Evolutionary conservation across 106 monocot species (phyloP).

Genomic region (Dendrobium catenatum): DNA sequence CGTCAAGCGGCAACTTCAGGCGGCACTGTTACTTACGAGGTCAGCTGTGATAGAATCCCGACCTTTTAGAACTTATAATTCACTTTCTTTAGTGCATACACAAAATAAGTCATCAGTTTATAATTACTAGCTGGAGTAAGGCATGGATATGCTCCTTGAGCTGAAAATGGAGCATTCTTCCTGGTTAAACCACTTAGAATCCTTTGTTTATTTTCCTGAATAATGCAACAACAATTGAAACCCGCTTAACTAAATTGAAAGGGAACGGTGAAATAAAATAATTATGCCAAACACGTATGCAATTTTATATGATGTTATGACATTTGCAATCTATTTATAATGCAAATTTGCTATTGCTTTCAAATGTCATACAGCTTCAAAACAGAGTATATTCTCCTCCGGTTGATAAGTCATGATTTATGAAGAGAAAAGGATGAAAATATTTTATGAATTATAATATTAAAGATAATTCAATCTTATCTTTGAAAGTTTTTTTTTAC

Average conservation of each 20-base stretch:
- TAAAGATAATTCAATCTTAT: background rate
- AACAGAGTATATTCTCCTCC: background rate
- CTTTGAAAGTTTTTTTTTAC: background rate
- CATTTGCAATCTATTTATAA: background rate
- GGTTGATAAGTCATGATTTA: background rate
- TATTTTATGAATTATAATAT: background rate
- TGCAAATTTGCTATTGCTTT: background rate
- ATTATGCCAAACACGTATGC: background rate
- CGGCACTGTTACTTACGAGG: slow-evolving; percentile 71
- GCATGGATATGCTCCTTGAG: background rate
- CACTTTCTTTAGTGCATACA: background rate
- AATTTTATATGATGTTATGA: background rate
- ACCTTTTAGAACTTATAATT: background rate
- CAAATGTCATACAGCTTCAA: background rate
- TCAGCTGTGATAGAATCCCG: background rate
- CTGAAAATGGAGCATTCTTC: background rate
- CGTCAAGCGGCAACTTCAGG: slow-evolving; percentile 58
- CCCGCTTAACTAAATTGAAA: background rate
- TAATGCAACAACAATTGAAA: background rate
- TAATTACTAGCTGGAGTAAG: background rate
- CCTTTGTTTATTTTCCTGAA: background rate
- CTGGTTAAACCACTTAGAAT: background rate
- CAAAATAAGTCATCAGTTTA: background rate
- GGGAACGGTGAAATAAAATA: background rate
- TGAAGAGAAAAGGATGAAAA: background rate